Base-by-base conservation (phyloP, 2,329 filamentous ascomycete genomes). In the Colletotrichum sidae region DNA sequence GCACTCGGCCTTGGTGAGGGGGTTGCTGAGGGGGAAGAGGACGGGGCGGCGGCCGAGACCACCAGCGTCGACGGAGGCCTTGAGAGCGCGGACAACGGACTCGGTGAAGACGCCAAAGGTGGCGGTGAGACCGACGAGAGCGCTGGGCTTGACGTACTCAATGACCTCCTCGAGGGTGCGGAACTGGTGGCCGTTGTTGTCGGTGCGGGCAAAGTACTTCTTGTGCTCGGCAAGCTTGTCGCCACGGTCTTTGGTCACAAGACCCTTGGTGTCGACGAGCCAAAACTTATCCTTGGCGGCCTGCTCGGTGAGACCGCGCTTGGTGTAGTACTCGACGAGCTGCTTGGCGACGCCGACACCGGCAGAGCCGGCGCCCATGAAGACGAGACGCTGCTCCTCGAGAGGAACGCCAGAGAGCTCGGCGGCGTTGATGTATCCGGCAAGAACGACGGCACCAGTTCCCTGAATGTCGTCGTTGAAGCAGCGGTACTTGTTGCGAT, bases 401-500 rank as follows among this genome's bases (percentile, higher is more conserved):
- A 94, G 82, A 35, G 93, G 92, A 13, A 97, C 89, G 55, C 91
- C 92, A 12, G 94, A 96, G 67, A 93, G 88, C 81, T 95, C 95
- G 66, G 97, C 93, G 45, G 87, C 88, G 61, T 87, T 86, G 67
- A 90, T 90, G 72, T 90, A 89, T 42, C 82, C 95, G 69, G 88
- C 95, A 60, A 97, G 87, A 68, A 98, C 94, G 74, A 99, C 96
- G 69, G 95, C 94, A 72, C 96, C 96, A 72, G 96, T 98, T 70
- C 95, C 95, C 83, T 98, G 95, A 75, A 99, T 96, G 76, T 99
- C 95, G 75, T 98, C 96, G 79, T 98, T 98, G 88, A 99, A 99
- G 86, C 93, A 96, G 79, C 92, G 94, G 84, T 97, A 95, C 69
- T 85, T 87, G 76, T 94, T 85, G 72, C 93, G 91, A 82, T 98